Evolutionary conservation across 2,329 filamentous ascomycete species (phyloP), one percentile per base, ranked within the genome.

Genomic region (Diaporthe longicolla): DNA sequence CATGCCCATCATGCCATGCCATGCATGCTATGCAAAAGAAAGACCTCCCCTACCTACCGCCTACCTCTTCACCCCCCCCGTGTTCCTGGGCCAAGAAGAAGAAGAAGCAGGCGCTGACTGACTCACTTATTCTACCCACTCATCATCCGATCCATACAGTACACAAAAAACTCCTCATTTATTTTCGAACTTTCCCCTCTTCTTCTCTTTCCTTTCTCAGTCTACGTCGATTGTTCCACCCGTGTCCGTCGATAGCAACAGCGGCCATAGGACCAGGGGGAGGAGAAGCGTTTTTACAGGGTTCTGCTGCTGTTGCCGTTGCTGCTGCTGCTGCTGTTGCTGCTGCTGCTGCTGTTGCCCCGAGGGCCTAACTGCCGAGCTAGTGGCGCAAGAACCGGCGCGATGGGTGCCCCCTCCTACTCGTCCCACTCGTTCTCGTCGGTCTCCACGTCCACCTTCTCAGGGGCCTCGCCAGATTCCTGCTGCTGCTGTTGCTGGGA

Each of bases 371-470:
- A 6, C 29, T 32, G 3, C 29, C 29, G 29, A 7, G 29, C 29
- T 32, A 32, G 29, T 10, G 35, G 48, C 37, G 24, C 17, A 13
- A 29, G 37, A 11, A 43, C 24, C n/a, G 8, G 19, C 1, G 9
- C 11, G 5, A 48, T 7, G 43, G 15, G 10, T n/a, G 1, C 9
- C 15, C 3, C 2, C 3, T 4, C 9, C 63, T 66, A 66, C 24
- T 66, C 63, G 76, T 80, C 84, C 85, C 87, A 89, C 54, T 84
- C 84, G 66, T 86, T 84, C 55, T 88, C 87, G 58, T 87, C 88
- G 4, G 83, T 87, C 24, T 89, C 85, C 75, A 89, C 88, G 75
- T 89, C 88, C 85, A 89, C 79, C 52, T 82, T 78, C 45, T 63
- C 58, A 5, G n/a, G n/a, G n/a, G 66, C 19, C 52, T 70, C 66